Conservation (phyloP, 176 grass and related monocot genomes). For the Pontederia crassipes region DNA sequence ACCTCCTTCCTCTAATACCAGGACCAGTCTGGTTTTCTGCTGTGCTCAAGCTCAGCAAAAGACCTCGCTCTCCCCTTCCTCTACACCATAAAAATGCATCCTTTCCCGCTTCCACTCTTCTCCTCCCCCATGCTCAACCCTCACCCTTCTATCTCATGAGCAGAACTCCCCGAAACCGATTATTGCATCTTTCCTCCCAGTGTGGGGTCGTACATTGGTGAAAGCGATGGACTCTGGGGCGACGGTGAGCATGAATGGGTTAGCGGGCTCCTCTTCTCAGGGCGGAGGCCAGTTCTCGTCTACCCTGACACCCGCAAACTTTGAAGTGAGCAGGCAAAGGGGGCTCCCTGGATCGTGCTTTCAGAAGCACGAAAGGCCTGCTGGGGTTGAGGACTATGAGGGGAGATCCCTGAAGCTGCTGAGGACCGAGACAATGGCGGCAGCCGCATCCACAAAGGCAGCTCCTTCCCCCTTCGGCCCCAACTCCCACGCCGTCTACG, state of each 20-base stretch:
- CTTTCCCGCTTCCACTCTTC: too few species aligned
- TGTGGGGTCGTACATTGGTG: too few species aligned
- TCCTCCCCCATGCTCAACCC: too few species aligned
- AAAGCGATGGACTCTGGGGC: neutral
- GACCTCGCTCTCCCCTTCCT: too few species aligned
- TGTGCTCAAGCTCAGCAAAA: too few species aligned
- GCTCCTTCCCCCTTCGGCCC: neutral
- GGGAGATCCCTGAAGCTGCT: neutral
- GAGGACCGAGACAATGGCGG: neutral
- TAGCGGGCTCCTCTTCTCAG: too few species aligned
- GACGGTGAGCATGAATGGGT: neutral
- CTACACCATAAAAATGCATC: too few species aligned
- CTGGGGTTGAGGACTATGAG: neutral
- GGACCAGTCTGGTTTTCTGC: too few species aligned
- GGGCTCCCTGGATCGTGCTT: neutral
- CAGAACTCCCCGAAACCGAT: too few species aligned
- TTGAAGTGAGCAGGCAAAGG: neutral
- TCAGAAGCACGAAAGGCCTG: neutral
- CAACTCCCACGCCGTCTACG: conserved; percentile 24
- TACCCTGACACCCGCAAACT: neutral
- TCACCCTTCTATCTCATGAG: too few species aligned
- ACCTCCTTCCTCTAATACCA: too few species aligned
- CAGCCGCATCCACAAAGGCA: neutral
- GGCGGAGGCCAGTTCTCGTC: neutral
- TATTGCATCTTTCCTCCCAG: too few species aligned